Base-by-base conservation (phyloP, 2,329 filamentous ascomycete species). In the Apiospora marii region DNA sequence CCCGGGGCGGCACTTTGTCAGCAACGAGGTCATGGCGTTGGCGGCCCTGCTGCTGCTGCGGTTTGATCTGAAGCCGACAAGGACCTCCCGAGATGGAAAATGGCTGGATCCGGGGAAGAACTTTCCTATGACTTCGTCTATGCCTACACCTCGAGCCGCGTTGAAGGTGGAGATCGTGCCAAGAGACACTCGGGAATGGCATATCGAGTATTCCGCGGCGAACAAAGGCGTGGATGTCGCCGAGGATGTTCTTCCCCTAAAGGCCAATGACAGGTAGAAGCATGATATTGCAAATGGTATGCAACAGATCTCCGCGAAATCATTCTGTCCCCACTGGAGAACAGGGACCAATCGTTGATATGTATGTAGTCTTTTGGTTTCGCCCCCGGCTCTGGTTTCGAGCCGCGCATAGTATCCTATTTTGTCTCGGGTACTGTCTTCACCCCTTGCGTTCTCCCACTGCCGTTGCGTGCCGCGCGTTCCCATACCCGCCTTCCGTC, bases 1-100 rank as follows among this genome's bases (percentile, higher is more conserved):
- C 64, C 79, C 79, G 7, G 79, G 79, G 2, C 76, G 79, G 12
- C 78, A 81, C 71, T 81, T 81, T 74, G 79, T 79, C 1, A 77
- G 76, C 34, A 72, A 73, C 51, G 78, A 79, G 74, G 78, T 80
- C 61, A 43, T 78, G 61, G 72, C 75, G 6, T 73, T 79, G 30
- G 74, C 75, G 41, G 73, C 76, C 0, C 72, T 78, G 67, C 44
- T 80, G 13, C 73, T 78, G 1, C 70, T 76, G 8, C 69, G 69
- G 16, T 61, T 61, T 12, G 16, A 61, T 4, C 3, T 61, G 4
- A 37, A 37, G 16, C 53, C 53, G 16, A 12, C 49, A 13, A 27
- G 4, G n/a, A 19, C 27, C 1, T 4, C 30, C 16, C 6, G 19
- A 37, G 19, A 8, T 22, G 53, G 53, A 16, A 12, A 22, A 30